Evolutionary conservation across 306 rosid species (phyloP), one percentile per base, ranked within the genome.

Genomic region (Boehmeria nivea): DNA sequence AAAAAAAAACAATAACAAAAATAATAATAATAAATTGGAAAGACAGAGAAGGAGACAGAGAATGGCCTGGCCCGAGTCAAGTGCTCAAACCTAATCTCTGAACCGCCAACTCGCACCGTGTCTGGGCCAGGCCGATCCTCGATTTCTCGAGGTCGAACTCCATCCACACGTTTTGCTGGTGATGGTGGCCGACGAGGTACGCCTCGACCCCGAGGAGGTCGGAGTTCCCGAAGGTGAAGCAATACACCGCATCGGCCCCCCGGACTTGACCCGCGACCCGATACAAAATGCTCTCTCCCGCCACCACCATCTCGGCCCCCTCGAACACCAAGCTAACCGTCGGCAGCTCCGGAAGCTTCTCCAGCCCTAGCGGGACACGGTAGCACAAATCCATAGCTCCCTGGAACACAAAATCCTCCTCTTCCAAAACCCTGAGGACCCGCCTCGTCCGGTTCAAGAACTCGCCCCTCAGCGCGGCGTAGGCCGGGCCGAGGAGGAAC

Each of bases 161-260:
- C 85, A 89, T 57, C 95, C 95, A 85, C 69, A 85, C 45, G 53
- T 85, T 81, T 19, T 85, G 95, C 68, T 89, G 97, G 51, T 89
- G 97, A 51, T 81, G 87, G 51, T 85, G 95, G 4, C 97, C 97
- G 21, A 89, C 85, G 27, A 89, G 76, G 16, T 55, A 89, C 13
- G 89, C 83, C 69, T 89, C 97, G 9, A 78, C 85, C 0, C 97
- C 95, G 7, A 89, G 23, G 1, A 89, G 56, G 65, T 89, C 97
- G 1, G 97, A 85, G 55, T 85, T 89, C 49, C 97, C 97, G 52
- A 85, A 89, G 1, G 97, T 81, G 51, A 89, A 85, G 69, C 97
- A 89, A 18, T 73, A 67, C 15, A 89, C 80, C 4, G 76, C 66
- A 68, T 85, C 93, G 49, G 51, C 73, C 16, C 83, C 89, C 12